Evolutionary conservation across 2,329 filamentous ascomycete genomes (phyloP).

Genomic region (Karstenula rhodostoma): DNA sequence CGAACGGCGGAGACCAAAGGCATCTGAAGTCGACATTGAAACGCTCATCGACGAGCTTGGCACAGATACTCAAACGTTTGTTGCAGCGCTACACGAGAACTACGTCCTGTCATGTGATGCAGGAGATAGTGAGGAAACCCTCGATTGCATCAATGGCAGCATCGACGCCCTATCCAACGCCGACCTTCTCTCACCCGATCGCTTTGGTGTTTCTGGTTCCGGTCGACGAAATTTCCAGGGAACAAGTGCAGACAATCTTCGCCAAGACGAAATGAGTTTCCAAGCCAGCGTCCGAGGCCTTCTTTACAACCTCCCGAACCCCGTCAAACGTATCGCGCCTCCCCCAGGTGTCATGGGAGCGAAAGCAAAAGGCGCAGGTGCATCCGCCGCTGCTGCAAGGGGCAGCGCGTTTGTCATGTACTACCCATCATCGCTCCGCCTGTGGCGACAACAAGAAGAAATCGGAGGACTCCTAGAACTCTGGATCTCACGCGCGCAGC

Average conservation of each 20-base stretch:
- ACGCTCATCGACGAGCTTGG: conserved; percentile 90
- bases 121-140: conserved; percentile 65
- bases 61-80: conserved; percentile 89
- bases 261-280: conserved; percentile 94
- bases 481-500: conserved; percentile 68
- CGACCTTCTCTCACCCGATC: conserved; percentile 81
- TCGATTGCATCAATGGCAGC: conserved; percentile 84
- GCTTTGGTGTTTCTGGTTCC: conserved; percentile 69
- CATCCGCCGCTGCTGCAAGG: conserved; percentile 33
- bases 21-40: conserved; percentile 62
- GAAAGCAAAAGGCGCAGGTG: conserved; percentile 39
- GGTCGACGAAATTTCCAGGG: conserved; percentile 58
- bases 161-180: conserved; percentile 87
- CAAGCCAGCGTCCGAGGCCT: conserved; percentile 88
- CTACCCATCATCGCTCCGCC: conserved; percentile 82
- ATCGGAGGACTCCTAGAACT: conserved; percentile 75
- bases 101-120: conserved; percentile 83
- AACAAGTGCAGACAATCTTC: conserved; percentile 72
- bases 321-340: conserved; percentile 72
- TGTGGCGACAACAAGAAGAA: conserved; percentile 87
- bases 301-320: conserved; percentile 82
- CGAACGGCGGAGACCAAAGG: conserved; percentile 53
- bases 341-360: conserved; percentile 47
- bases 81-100: conserved; percentile 92
- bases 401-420: conserved; percentile 86